phyloP scores from a whole-genome alignment of 2,329 filamentous ascomycete genomes.

The Colletotrichum plurivorum region DNA sequence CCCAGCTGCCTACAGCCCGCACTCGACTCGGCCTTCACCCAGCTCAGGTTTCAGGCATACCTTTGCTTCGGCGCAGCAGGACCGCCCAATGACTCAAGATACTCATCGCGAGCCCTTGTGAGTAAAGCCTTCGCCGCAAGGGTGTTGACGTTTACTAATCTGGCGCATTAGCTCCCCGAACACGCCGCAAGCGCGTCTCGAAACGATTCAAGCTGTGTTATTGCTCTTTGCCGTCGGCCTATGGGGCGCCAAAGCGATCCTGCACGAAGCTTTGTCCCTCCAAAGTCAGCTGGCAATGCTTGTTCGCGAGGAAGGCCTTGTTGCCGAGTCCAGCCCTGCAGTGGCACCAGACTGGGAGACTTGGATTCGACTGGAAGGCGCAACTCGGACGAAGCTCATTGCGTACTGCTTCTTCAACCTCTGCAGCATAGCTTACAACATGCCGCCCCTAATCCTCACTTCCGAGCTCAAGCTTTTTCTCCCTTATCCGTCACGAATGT shows the following conservation, averaged over 20 bases:
- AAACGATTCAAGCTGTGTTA: conserved; percentile 76
- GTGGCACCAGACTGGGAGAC: conserved; percentile 68
- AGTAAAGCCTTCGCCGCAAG: conserved; percentile 47
- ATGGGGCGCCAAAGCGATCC: conserved; percentile 72
- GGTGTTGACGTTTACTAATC: background rate
- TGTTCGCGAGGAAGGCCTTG: conserved; percentile 70
- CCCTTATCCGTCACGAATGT: conserved; percentile 68
- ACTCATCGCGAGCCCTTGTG: conserved; percentile 73
- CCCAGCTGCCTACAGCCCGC: conserved; percentile 70
- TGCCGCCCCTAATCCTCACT: conserved; percentile 70
- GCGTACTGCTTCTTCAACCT: conserved; percentile 75
- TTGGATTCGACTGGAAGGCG: conserved; percentile 71
- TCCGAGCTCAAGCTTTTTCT: conserved; percentile 70
- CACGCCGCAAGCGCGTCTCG: conserved; percentile 70
- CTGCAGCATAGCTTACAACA: conserved; percentile 74
- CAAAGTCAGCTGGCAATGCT: conserved; percentile 71
- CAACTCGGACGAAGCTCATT: conserved; percentile 71
- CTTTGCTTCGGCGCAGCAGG: conserved; percentile 71
- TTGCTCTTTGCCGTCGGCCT: conserved; percentile 72
- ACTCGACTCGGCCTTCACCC: conserved; percentile 71
- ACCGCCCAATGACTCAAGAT: conserved; percentile 70
- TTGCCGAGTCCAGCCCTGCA: conserved; percentile 62
- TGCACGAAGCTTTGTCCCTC: conserved; percentile 71
- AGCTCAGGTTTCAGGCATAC: conserved; percentile 71
- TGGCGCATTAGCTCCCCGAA: conserved; percentile 63